Evolutionary conservation across 257 asterid species (phyloP).

Genomic region (Mitragyna speciosa): DNA sequence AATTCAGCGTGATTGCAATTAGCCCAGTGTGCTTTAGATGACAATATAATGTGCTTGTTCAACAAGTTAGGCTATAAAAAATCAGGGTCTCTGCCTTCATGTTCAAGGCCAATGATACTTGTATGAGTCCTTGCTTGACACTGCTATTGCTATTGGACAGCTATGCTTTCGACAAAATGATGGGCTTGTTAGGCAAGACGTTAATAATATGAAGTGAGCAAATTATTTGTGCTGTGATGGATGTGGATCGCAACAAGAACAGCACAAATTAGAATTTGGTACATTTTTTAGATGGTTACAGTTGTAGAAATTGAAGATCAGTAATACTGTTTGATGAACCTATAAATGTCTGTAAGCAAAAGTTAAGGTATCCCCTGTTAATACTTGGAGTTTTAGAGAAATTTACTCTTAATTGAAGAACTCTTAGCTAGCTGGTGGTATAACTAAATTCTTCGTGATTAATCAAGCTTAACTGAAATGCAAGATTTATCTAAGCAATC

Average conservation of each 20-base stretch:
- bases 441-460: not conserved
- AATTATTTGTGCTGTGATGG: not conserved
- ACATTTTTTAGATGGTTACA: not conserved
- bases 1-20: not conserved
- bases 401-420: not conserved
- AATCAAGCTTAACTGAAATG: not conserved
- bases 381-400: not conserved
- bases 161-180: not conserved
- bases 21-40: not conserved
- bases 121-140: not conserved
- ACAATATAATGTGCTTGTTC: not conserved
- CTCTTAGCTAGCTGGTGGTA: not conserved
- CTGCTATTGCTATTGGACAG: not conserved
- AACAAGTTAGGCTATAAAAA: not conserved
- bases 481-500: not conserved
- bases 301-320: not conserved
- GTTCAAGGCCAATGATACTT: not conserved
- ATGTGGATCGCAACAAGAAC: not conserved
- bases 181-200: not conserved
- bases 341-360: not conserved
- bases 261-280: not conserved
- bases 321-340: no score
- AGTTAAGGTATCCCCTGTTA: not conserved
- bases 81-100: not conserved
- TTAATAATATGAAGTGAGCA: not conserved